phyloP scores from a whole-genome alignment of 2,329 filamentous ascomycete genomes.

The Epichloe scottii region DNA sequence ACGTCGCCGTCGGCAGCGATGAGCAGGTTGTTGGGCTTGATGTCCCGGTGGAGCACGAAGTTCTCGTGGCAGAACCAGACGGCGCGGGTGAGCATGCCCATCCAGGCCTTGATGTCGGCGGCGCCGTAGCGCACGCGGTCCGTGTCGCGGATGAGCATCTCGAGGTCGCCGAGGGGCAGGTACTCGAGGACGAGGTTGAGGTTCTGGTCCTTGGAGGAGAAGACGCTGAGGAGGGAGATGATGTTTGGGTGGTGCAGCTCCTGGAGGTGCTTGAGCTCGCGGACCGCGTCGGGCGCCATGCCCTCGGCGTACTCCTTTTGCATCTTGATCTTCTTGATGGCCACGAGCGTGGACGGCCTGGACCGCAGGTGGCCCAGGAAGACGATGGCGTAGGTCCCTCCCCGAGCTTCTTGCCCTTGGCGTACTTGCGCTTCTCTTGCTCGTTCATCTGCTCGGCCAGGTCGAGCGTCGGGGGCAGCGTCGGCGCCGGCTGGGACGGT shows the following conservation, averaged over 20 bases:
- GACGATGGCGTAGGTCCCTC: constrained; percentile 96
- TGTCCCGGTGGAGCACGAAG: constrained; percentile 88
- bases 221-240: constrained; percentile 83
- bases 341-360: constrained; percentile 64
- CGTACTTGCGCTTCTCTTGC: constrained; percentile 74
- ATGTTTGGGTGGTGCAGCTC: constrained; percentile 93
- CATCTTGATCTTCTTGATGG: constrained; percentile 88
- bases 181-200: constrained; percentile 92
- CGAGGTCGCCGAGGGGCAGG: constrained; percentile 83
- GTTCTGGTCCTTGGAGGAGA: constrained; percentile 92
- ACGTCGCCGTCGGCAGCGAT: constrained; percentile 88
- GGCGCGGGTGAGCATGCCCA: constrained; percentile 88
- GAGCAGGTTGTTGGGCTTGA: constrained; percentile 96
- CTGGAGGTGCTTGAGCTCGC: constrained; percentile 90
- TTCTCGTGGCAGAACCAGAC: constrained; percentile 97
- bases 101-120: constrained; percentile 95
- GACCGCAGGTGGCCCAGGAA: constrained; percentile 71
- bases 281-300: constrained; percentile 85
- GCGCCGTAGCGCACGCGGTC: constrained; percentile 67
- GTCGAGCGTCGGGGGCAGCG: constrained; percentile 34
- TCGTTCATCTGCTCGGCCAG: constrained; percentile 74
- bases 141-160: constrained; percentile 84
- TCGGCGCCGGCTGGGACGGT: constrained; percentile 16
- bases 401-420: constrained; percentile 85
- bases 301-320: constrained; percentile 81